Conservation (phyloP, 768 basidiomycete species). For the Leccinum rimulosum region DNA sequence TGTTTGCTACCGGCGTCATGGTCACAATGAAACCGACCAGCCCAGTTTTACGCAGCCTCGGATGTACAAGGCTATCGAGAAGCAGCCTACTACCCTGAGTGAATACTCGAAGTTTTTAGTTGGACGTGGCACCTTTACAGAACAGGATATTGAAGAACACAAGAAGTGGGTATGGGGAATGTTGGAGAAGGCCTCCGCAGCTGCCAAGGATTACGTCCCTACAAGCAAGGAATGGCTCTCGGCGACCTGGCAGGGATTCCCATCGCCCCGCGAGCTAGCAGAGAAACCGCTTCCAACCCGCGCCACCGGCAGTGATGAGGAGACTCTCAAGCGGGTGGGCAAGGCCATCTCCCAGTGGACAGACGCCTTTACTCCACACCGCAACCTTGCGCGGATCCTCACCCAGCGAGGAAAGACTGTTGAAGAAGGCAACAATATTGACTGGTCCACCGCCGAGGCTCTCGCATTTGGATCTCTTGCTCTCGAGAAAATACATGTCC, state of each 20-base stretch:
- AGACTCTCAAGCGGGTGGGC: constrained; percentile 79
- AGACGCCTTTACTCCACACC: constrained; percentile 80
- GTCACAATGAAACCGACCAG: constrained; percentile 99
- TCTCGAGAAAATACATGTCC: constrained; percentile 90
- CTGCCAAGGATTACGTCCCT: constrained; percentile 92
- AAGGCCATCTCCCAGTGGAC: constrained; percentile 87
- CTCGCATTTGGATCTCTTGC: constrained; percentile 94
- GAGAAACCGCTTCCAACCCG: constrained; percentile 91
- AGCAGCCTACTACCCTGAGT: constrained; percentile 88
- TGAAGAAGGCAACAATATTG: constrained; percentile 88
- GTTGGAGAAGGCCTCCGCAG: constrained; percentile 95
- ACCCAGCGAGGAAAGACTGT: constrained; percentile 83
- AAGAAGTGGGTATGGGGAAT: constrained; percentile 99
- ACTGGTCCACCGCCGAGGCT: constrained; percentile 98
- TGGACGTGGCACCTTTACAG: constrained; percentile 90
- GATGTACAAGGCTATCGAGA: constrained; percentile 97
- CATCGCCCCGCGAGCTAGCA: constrained; percentile 92
- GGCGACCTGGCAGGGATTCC: constrained; percentile 97
- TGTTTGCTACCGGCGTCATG: constrained; percentile 97
- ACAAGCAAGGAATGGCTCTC: constrained; percentile 97
- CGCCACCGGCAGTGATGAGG: constrained; percentile 76
- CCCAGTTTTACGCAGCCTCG: constrained; percentile 97
- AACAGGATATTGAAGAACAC: constrained; percentile 96
- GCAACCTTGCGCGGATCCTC: constrained; percentile 93
- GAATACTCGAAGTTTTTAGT: constrained; percentile 91